A percentile compares a stretch with the other conserved stretches of the same genome.
phyloP scores from a whole-genome alignment of 345 rosid genomes.

The Bruguiera gymnorhiza region DNA sequence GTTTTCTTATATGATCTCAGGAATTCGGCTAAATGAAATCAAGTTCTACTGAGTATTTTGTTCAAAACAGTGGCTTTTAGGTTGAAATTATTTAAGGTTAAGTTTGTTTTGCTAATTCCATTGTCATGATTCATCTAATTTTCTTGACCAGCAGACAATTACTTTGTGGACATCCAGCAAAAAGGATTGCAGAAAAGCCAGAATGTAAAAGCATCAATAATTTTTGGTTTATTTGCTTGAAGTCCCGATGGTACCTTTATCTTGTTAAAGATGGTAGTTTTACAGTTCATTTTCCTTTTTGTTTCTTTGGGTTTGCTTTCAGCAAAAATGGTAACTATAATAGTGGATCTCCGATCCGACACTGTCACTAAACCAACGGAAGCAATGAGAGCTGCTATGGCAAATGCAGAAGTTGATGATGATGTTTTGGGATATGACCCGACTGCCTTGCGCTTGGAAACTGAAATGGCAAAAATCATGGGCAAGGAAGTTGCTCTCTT shows the following conservation, averaged over 20 bases:
- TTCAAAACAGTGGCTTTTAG: slow-evolving; percentile 3
- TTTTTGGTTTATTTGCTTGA: background rate
- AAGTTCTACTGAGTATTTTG: background rate
- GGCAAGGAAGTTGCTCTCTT: slow-evolving; percentile 89
- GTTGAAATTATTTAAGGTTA: background rate
- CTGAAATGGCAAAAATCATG: slow-evolving; percentile 61
- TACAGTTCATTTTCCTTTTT: background rate
- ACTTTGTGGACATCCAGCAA: slow-evolving; percentile 4
- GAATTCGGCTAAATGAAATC: too few species aligned
- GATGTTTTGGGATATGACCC: slow-evolving; percentile 77
- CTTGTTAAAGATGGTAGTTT: background rate
- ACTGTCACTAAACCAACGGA: slow-evolving; percentile 88
- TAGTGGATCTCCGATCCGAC: slow-evolving; percentile 88
- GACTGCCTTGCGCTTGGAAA: slow-evolving; percentile 54
- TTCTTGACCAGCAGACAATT: background rate
- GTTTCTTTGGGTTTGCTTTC: slow-evolving; percentile 12
- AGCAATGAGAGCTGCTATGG: slow-evolving; percentile 89
- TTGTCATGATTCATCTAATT: background rate
- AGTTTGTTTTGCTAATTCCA: background rate
- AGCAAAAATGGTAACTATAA: slow-evolving; percentile 56
- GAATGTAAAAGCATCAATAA: slow-evolving; percentile 12
- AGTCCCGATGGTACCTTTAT: background rate
- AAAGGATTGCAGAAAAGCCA: slow-evolving; percentile 29
- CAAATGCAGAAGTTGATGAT: slow-evolving; percentile 85
- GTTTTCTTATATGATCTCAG: too few species aligned